phyloP scores from a whole-genome alignment of 2,329 filamentous ascomycete genomes.

The Sporothrix phasma region DNA sequence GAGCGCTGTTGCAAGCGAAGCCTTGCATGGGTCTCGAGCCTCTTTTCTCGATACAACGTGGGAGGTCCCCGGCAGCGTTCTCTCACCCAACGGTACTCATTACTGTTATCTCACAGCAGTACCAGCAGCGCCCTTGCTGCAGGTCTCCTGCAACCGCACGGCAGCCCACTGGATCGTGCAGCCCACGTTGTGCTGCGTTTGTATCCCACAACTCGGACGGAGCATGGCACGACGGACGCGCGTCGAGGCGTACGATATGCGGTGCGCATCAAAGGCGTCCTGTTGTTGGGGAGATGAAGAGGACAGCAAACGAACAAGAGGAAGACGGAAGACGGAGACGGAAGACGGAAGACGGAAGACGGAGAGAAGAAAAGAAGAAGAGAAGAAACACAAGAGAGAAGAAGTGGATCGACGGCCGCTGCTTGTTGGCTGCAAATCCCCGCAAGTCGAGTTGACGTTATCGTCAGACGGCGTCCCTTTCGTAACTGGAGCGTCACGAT shows the following conservation, averaged over 20 bases:
- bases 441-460: neutral
- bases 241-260: neutral
- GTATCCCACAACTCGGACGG: neutral
- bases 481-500: too few species aligned
- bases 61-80: neutral
- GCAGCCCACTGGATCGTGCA: neutral
- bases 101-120: too few species aligned
- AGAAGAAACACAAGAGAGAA: neutral
- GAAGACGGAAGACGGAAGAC: neutral
- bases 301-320: neutral
- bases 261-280: neutral
- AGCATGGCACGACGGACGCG: constrained; percentile 2
- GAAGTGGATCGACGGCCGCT: neutral
- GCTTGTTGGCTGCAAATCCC: neutral
- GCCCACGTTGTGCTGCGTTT: neutral
- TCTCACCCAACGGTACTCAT: neutral
- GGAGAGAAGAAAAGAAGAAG: neutral
- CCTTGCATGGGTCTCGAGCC: constrained; percentile 2
- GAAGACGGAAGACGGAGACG: neutral
- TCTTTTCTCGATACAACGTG: neutral
- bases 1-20: constrained; percentile 1
- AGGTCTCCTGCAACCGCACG: neutral
- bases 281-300: constrained; percentile 2
- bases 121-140: too few species aligned
- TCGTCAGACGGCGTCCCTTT: neutral